A percentile compares a stretch with the other conserved stretches of the same genome.
Evolutionary conservation across 1,284 basidiomycete species (phyloP).

Genomic region (Sporisorium iseilematis-ciliati): DNA sequence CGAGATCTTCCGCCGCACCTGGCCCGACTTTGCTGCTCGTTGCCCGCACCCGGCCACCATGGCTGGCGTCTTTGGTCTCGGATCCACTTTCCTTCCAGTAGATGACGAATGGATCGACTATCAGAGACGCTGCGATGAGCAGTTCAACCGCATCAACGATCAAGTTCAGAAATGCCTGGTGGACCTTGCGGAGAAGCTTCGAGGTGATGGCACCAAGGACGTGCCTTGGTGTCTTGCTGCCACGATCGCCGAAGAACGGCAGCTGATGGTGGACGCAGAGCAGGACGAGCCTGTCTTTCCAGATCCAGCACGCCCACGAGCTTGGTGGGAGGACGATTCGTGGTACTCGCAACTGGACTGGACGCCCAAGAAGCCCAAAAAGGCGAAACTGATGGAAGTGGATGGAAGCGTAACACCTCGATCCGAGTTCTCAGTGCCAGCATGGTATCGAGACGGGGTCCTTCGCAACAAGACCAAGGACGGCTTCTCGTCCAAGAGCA

Average conservation of each 20-base stretch:
- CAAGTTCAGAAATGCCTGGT: conserved; percentile 79
- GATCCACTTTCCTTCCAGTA: conserved; percentile 89
- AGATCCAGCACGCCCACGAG: conserved; percentile 36
- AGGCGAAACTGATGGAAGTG: conserved; percentile 20
- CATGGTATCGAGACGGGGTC: conserved; percentile 61
- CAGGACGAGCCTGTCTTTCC: conserved; percentile 36
- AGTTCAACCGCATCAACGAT: conserved; percentile 81
- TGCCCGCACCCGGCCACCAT: conserved; percentile 96
- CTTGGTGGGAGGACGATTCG: conserved; percentile 79
- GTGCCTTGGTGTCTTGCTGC: conserved; percentile 57
- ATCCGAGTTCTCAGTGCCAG: conserved; percentile 39
- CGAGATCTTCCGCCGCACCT: conserved; percentile 81
- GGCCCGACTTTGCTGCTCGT: conserved; percentile 84
- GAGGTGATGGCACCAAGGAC: conserved; percentile 44
- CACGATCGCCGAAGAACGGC: conserved; percentile 59
- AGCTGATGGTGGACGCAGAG: conserved; percentile 21
- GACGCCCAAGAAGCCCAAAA: conserved; percentile 87
- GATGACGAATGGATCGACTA: conserved; percentile 90
- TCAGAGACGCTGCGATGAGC: conserved; percentile 80
- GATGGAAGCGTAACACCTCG: conserved; percentile 7
- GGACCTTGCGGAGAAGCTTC: conserved; percentile 77
- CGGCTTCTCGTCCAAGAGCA: conserved; percentile 34
- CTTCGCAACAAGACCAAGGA: conserved; percentile 42
- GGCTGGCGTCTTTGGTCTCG: conserved; percentile 91
- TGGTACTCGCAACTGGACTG: conserved; percentile 96